phyloP scores from a whole-genome alignment of 2,329 filamentous ascomycete genomes.

The Fusarium sulawesiense region DNA sequence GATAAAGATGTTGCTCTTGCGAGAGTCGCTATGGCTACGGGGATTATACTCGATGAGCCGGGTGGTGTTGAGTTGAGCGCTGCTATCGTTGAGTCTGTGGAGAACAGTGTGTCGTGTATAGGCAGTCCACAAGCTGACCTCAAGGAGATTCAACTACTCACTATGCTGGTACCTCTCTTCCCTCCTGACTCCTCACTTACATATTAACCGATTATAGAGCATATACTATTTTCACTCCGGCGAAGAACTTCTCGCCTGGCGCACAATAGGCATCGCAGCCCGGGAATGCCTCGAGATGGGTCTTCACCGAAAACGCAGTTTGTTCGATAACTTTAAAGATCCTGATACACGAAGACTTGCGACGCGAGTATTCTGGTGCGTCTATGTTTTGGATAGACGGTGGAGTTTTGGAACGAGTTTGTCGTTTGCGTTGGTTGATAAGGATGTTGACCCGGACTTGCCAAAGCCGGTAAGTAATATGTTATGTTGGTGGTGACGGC shows the following conservation, averaged over 20 bases:
- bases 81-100: constrained; percentile 47
- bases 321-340: constrained; percentile 54
- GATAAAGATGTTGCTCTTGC: constrained; percentile 50
- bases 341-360: constrained; percentile 48
- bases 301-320: constrained; percentile 58
- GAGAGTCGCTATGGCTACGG: constrained; percentile 51
- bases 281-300: constrained; percentile 61
- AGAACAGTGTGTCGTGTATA: constrained; percentile 46
- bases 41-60: constrained; percentile 49
- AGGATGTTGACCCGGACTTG: constrained; percentile 61
- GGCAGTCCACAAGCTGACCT: constrained; percentile 48
- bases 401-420: constrained; percentile 65
- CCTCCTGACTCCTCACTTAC: too few species aligned
- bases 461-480: constrained; percentile 53
- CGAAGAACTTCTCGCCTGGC: constrained; percentile 62
- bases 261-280: constrained; percentile 59
- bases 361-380: constrained; percentile 60
- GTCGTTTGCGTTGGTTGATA: constrained; percentile 60
- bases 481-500: fast-evolving
- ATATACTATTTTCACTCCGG: constrained; percentile 59
- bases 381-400: constrained; percentile 63
- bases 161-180: constrained; percentile 42
- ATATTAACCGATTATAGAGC: constrained; percentile 36
- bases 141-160: constrained; percentile 50
- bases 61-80: constrained; percentile 47